These are phyloP conservation scores for Allomyces javanicus DNA, from an alignment of 192 early-diverging fungal genomes.

Conservation along the genomic window DNA sequence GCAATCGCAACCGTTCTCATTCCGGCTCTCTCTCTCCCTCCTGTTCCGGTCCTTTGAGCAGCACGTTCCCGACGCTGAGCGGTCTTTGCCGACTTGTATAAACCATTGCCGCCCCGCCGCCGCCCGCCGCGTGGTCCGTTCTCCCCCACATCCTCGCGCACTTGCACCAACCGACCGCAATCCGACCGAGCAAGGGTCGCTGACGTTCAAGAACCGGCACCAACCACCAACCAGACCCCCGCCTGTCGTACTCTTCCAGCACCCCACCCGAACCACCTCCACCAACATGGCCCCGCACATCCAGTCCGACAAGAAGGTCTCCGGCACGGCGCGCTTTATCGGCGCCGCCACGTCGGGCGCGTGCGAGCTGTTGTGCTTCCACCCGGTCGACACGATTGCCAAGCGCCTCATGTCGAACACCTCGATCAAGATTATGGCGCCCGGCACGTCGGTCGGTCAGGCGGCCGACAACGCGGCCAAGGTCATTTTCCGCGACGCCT, in stretches of 20 bases:
- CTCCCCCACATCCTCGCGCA: too few relatives aligned
- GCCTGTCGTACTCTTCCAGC: conserved; percentile 6
- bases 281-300: neutral
- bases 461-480: conserved; percentile 49
- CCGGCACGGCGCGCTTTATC: conserved; percentile 65
- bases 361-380: conserved; percentile 88
- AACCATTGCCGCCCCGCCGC: too few relatives aligned
- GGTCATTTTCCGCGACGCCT: conserved; percentile 84
- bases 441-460: conserved; percentile 40
- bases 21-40: too few relatives aligned
- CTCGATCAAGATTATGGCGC: conserved; percentile 35
- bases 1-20: too few relatives aligned
- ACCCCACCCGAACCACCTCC: neutral
- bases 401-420: conserved; percentile 92
- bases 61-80: too few relatives aligned
- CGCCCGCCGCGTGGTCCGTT: too few relatives aligned
- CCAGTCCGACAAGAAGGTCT: conserved; percentile 10
- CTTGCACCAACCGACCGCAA: neutral
- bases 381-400: conserved; percentile 94
- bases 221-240: conserved; percentile 3
- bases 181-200: neutral
- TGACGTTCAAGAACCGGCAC: neutral
- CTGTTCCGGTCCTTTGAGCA: too few relatives aligned
- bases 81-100: too few relatives aligned
- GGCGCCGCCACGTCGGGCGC: conserved; percentile 83